A percentile compares a stretch with the other conserved stretches of the same genome.
These are phyloP conservation scores for Arabidopsis arenosa DNA, from an alignment of 345 rosid genomes.

Conservation along the genomic window DNA sequence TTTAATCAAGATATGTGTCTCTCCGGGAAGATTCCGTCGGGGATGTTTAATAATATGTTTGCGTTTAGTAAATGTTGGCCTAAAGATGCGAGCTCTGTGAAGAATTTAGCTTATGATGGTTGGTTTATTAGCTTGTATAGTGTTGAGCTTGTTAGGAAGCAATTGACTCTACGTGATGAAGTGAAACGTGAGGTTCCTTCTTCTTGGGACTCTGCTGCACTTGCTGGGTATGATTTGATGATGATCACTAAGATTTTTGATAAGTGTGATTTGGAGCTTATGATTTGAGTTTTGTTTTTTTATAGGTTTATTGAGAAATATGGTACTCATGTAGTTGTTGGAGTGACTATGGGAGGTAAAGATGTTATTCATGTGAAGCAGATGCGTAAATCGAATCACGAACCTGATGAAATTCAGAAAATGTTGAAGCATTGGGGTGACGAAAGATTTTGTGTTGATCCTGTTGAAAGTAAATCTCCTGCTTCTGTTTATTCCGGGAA, in stretches of 20 bases:
- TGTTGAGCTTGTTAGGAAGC: constrained; percentile 77
- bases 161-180: constrained; percentile 62
- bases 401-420: constrained; percentile 68
- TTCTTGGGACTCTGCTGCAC: constrained; percentile 88
- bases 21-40: constrained; percentile 90
- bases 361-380: constrained; percentile 81
- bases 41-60: constrained; percentile 80
- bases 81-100: constrained; percentile 71
- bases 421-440: constrained; percentile 68
- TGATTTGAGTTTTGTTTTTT: not conserved
- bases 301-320: constrained; percentile 83
- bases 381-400: constrained; percentile 61
- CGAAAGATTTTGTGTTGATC: constrained; percentile 59
- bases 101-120: constrained; percentile 85
- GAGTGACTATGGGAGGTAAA: constrained; percentile 89
- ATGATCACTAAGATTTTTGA: not conserved
- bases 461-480: constrained; percentile 14
- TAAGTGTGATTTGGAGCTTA: not conserved
- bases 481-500: constrained; percentile 44
- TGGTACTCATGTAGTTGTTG: constrained; percentile 81
- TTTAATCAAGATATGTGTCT: constrained; percentile 75
- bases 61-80: constrained; percentile 73
- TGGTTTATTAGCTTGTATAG: constrained; percentile 89
- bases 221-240: constrained; percentile 66
- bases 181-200: constrained; percentile 80